phyloP scores from a whole-genome alignment of 2,329 filamentous ascomycete species.

The Westerdykella ornata region DNA sequence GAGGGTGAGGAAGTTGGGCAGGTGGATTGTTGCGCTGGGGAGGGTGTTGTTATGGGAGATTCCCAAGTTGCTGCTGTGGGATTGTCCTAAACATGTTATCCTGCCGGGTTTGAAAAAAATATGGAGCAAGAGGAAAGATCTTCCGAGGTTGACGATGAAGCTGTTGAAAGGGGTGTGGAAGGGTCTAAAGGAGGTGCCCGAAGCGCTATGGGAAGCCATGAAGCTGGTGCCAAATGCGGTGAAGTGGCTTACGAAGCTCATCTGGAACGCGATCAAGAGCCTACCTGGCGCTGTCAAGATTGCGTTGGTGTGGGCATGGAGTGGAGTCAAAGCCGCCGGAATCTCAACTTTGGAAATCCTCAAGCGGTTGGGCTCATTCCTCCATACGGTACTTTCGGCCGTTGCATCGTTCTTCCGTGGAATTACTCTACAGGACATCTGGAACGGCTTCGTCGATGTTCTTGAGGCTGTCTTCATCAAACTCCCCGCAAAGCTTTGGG shows the following conservation, averaged over 20 bases:
- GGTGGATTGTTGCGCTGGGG: conserved; percentile 6
- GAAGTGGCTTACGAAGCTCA: conserved; percentile 2
- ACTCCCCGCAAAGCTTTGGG: conserved; percentile 10
- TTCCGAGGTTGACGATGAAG: conserved; percentile 6
- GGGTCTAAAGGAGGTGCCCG: conserved; percentile 4
- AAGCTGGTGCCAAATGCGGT: conserved; percentile 3
- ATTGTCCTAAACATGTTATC: conserved; percentile 8
- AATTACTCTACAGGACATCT: conserved; percentile 11
- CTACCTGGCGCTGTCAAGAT: conserved; percentile 9
- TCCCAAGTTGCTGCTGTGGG: conserved; percentile 13
- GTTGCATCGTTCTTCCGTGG: conserved; percentile 10
- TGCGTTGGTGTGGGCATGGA: conserved; percentile 10
- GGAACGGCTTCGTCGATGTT: conserved; percentile 7
- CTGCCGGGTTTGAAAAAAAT: conserved; percentile 8
- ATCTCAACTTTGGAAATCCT: conserved; percentile 4
- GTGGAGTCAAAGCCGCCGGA: conserved; percentile 8
- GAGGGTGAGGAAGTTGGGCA: conserved; percentile 4
- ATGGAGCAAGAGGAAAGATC: conserved; percentile 6
- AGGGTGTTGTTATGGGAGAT: conserved; percentile 8
- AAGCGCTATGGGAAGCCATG: conserved; percentile 4
- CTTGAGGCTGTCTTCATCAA: conserved; percentile 10
- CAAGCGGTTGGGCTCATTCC: conserved; percentile 9
- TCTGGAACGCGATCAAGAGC: conserved; percentile 8
- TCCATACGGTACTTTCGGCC: conserved; percentile 11
- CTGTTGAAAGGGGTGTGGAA: conserved; percentile 3